Evolutionary conservation across 805 yeast species (phyloP), one percentile per base, ranked within the genome.

Genomic region (Pichia heedii): DNA sequence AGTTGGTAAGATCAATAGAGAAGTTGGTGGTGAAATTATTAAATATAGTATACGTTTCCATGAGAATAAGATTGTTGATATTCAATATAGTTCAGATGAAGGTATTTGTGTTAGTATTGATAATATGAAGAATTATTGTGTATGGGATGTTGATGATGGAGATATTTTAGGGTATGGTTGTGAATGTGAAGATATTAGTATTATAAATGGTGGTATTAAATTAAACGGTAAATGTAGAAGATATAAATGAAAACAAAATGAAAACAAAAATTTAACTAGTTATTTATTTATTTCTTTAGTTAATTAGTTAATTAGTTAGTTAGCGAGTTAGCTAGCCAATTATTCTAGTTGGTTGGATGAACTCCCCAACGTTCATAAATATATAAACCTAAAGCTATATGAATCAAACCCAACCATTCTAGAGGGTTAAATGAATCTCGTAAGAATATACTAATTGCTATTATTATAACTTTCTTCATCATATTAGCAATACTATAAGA

Each of bases 401-500:
- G 60, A 2, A 63, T 32, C 15, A 81, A 54, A 0, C 87, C 87
- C 13, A 67, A 27, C 4, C 62, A 39, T 54, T 81, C 85, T 19
- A 62, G 55, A 1, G 62, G 40, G 2, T 76, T 64, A n/a, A 79
- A 61, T 16, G 55, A 52, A 20, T 70, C 72, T 32, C 70, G 73
- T 69, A 73, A 74, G 34, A 82, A 46, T 66, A 89, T 84, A 53
- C 95, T 84, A 1, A 81, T 81, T 2, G 82, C 72, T 36, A 88
- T 87, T 26, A 88, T 76, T 1, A 85, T 83, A n/a, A 88, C 83
- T 54, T 95, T 77, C 64, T 88, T 88, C 76, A 88, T 74, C 75
- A 88, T 74, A 36, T 85, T 79, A 3, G 96, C 95, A 45, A 88
- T 80, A 2, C 94, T 83, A 62, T 86, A 88, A 3, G 93, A 77